Conservation (phyloP, 352 stramenopile species). For the Phytophthora europaea region DNA sequence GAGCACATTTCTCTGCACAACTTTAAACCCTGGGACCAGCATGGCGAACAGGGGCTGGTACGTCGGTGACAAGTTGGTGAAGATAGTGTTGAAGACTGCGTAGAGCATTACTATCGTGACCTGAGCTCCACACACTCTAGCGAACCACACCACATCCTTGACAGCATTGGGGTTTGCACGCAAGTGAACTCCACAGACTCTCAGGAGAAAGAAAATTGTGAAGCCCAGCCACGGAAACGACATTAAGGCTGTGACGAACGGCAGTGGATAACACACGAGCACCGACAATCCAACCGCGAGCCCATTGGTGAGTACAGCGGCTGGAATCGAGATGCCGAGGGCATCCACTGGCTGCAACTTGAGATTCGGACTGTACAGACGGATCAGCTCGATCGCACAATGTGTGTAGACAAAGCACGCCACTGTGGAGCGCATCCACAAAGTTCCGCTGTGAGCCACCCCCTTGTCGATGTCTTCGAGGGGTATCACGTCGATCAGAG, state of each 20-base stretch:
- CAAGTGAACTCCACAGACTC: slow-evolving; percentile 20
- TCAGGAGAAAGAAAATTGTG: slow-evolving; percentile 18
- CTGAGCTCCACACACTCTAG: slow-evolving; percentile 22
- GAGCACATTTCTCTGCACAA: slow-evolving; percentile 47
- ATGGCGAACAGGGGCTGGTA: slow-evolving; percentile 47
- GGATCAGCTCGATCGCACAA: slow-evolving; percentile 30
- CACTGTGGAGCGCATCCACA: slow-evolving; percentile 21
- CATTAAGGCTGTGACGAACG: slow-evolving; percentile 19
- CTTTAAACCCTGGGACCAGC: slow-evolving; percentile 50
- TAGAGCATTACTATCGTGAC: slow-evolving; percentile 19
- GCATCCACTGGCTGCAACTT: slow-evolving; percentile 2
- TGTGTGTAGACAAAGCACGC: slow-evolving; percentile 34
- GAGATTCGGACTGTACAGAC: slow-evolving; percentile 32
- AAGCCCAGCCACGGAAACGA: slow-evolving; percentile 30
- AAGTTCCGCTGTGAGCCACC: slow-evolving; percentile 7
- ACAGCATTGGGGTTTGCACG: slow-evolving; percentile 22
- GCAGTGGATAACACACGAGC: slow-evolving; percentile 26
- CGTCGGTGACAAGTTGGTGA: slow-evolving; percentile 15
- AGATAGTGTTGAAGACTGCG: slow-evolving; percentile 16
- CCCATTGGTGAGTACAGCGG: slow-evolving; percentile 8
- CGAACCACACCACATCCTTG: slow-evolving; percentile 26
- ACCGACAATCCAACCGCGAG: slow-evolving; percentile 6
- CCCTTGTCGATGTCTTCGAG: slow-evolving; percentile 15
- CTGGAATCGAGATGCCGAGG: slow-evolving; percentile 22
- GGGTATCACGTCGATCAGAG: slow-evolving; percentile 27